Evolutionary conservation across 2,329 filamentous ascomycete species (phyloP).

Genomic region (Zalaria sp.): DNA sequence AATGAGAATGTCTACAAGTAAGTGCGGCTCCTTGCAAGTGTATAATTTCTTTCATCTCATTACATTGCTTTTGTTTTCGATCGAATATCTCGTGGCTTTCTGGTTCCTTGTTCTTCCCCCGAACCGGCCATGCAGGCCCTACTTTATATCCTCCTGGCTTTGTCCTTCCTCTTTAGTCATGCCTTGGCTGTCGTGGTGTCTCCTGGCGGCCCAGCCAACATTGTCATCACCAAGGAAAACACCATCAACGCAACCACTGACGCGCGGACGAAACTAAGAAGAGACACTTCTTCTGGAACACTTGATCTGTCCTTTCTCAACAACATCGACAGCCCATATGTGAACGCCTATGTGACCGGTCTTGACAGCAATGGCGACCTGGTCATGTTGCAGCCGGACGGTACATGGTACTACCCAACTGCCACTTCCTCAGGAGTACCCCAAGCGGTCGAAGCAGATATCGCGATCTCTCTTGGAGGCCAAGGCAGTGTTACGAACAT

Average conservation of each 20-base stretch:
- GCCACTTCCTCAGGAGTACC: conserved; percentile 21
- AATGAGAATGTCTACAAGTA: too few relatives aligned
- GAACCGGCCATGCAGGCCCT: too few relatives aligned
- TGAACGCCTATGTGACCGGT: conserved; percentile 35
- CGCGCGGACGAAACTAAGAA: conserved; percentile 1
- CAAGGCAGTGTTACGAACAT: conserved; percentile 24
- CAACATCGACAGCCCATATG: conserved; percentile 22
- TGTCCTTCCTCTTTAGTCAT: conserved; percentile 2
- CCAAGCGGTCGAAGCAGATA: conserved; percentile 21
- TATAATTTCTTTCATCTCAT: too few relatives aligned
- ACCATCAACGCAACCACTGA: conserved; percentile 12
- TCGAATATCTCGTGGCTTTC: too few relatives aligned
- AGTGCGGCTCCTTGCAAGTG: too few relatives aligned
- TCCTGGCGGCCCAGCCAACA: conserved; percentile 10
- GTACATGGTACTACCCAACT: conserved; percentile 28
- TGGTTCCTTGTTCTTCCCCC: too few relatives aligned
- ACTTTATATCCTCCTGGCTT: too few relatives aligned
- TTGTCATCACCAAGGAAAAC: conserved; percentile 12
- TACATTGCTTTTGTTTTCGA: too few relatives aligned
- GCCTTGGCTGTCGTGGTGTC: conserved; percentile 9
- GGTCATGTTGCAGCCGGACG: conserved; percentile 30
- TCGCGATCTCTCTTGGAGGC: conserved; percentile 29
- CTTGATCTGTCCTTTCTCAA: conserved; percentile 24
- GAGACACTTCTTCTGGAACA: not conserved
- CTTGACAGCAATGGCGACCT: conserved; percentile 25